Percentiles rank a stretch among this genome's conserved stretches.
These are phyloP conservation scores for Torrubiella hemipterigena DNA, from an alignment of 2,329 filamentous ascomycete genomes.

Conservation along the genomic window DNA sequence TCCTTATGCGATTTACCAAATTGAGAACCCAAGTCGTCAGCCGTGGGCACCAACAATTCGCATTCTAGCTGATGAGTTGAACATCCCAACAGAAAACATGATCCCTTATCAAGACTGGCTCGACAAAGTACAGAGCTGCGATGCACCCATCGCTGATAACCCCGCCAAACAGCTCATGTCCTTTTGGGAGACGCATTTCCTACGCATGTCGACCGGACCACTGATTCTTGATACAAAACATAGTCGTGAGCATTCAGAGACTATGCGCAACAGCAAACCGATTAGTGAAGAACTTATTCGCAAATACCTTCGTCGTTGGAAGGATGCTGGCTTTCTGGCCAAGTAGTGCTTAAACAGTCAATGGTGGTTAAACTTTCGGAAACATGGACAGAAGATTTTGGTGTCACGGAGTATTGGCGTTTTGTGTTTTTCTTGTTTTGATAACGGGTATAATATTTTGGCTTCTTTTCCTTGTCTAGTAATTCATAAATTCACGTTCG, in stretches of 20 bases:
- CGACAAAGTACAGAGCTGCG: neutral
- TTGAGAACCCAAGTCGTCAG: slow-evolving; percentile 12
- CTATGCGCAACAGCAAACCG: neutral
- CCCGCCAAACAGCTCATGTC: neutral
- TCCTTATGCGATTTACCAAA: slow-evolving; percentile 10
- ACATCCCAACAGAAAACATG: neutral
- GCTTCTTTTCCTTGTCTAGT: neutral
- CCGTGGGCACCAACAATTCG: slow-evolving; percentile 8
- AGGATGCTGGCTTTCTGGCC: no score
- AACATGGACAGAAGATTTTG: no score
- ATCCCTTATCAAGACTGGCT: neutral
- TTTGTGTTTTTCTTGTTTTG: no score
- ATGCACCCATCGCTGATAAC: neutral
- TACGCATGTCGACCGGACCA: neutral
- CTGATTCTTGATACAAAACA: neutral
- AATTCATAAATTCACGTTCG: no score
- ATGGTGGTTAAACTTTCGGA: no score
- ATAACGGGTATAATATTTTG: neutral
- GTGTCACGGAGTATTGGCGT: no score
- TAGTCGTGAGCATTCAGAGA: neutral
- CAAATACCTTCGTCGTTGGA: no score
- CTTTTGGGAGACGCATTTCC: neutral
- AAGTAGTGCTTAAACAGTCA: no score
- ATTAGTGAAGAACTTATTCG: neutral
- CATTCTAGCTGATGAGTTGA: neutral